Percentiles rank a stretch among this genome's conserved stretches.
Conservation (phyloP, 1,284 basidiomycete genomes). For the Peniophora sp. region DNA sequence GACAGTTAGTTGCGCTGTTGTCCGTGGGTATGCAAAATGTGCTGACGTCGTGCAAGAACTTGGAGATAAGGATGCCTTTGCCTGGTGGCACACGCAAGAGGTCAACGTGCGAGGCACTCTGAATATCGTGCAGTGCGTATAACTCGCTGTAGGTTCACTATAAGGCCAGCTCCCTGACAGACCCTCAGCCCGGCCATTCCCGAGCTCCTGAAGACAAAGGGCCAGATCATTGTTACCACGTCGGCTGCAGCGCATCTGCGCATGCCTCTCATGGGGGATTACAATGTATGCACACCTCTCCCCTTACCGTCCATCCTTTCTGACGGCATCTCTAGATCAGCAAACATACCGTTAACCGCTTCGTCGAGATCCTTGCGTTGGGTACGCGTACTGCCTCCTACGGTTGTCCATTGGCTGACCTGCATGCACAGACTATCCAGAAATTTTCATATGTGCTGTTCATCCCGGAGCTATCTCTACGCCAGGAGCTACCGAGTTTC, state of each 20-base stretch:
- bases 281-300: not conserved
- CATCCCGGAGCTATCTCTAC: not conserved
- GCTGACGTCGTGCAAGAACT: not conserved
- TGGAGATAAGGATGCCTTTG: not conserved
- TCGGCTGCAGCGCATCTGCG: not conserved
- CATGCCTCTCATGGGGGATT: not conserved
- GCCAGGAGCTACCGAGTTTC: not conserved
- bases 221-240: not conserved
- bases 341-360: not conserved
- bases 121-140: not conserved
- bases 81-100: slow-evolving; percentile 1
- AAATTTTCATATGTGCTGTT: too few species aligned
- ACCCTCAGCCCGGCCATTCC: not conserved
- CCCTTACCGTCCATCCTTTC: not conserved
- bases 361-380: not conserved
- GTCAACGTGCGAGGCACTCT: not conserved
- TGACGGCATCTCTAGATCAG: not conserved
- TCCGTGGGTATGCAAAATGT: not conserved
- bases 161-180: not conserved
- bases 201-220: not conserved
- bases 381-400: not conserved
- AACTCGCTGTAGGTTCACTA: not conserved
- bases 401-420: too few species aligned
- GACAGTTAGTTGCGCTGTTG: not conserved
- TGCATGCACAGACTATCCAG: not conserved